Base-by-base conservation (phyloP, 306 rosid genomes). In the Begonia fuchsioides region DNA sequence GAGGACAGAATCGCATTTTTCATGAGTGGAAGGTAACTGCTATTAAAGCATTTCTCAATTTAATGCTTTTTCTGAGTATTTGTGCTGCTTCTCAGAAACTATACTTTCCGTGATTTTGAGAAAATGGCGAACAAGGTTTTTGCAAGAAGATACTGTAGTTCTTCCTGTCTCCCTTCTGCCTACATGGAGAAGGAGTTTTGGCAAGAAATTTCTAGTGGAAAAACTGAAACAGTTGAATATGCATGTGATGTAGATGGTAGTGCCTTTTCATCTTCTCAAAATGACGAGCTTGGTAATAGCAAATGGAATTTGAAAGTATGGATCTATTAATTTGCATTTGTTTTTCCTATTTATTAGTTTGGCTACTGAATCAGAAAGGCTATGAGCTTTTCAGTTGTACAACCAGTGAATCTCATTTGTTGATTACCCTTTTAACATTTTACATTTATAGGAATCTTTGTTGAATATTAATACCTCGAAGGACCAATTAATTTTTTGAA, bases 161-260 rank as follows among this genome's bases (percentile, higher is more conserved):
- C 78, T 45, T 83, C 87, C 45, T 48, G 79, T 61, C 98, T 92
- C 67, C 95, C 98, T 15, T 73, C 94, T 47, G 26, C 76, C 43
- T 79, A 75, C 67, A 44, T 92, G 77, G 98, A 92, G 64, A 92
- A 82, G 53, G 96, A 85, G 69, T 92, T 92, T 73, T 92, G 98
- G 96, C 78, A 73, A 44, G 98, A 85, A 82, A 79, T 92, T 72
- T 67, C 78, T 58, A 71, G 83, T 69, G 98, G 94, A 55, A 82
- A 77, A 73, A 85, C 88, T 68, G 94, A 92, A 61, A 67, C 78
- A 32, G 96, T 92, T 60, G 96, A 92, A 60, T 92, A 92, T 75
- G 98, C 98, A 38, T 92, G 98, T 68, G 96, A 92, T 66, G 87
- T 92, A 68, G 98, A 92, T 53, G 98, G 98, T 55, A 85, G 87